Evolutionary conservation across 2,329 filamentous ascomycete genomes (phyloP).

Genomic region (Paraphoma chrysanthemicola): DNA sequence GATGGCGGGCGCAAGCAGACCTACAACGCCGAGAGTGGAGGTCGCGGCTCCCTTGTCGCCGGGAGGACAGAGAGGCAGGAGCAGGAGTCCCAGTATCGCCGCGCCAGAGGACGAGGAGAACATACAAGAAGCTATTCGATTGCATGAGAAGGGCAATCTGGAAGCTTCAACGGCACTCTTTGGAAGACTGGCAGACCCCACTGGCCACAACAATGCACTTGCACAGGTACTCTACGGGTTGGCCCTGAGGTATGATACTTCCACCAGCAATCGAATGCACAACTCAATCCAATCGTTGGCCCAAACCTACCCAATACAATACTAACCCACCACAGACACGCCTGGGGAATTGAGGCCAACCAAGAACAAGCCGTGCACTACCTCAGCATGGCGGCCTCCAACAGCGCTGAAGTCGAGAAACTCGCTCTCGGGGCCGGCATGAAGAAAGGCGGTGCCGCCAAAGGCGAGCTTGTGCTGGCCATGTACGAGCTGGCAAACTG

Average conservation of each 20-base stretch:
- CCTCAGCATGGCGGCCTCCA: constrained; percentile 86
- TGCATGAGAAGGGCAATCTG: constrained; percentile 86
- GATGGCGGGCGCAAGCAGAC: constrained; percentile 25
- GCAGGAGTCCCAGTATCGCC: constrained; percentile 46
- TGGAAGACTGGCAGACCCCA: constrained; percentile 79
- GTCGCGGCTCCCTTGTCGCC: constrained; percentile 21
- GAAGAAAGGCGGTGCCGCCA: constrained; percentile 91
- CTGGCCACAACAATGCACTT: constrained; percentile 87
- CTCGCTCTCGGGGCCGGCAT: constrained; percentile 84
- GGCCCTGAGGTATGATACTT: constrained; percentile 72
- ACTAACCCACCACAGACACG: constrained; percentile 68
- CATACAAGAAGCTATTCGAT: constrained; percentile 93
- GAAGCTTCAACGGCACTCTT: constrained; percentile 85
- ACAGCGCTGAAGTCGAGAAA: constrained; percentile 85
- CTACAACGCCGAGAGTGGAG: constrained; percentile 37
- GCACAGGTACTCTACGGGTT: constrained; percentile 96
- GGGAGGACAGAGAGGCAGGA: constrained; percentile 19
- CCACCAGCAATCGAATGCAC: background rate
- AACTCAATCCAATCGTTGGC: constrained; percentile 34
- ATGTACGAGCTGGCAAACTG: constrained; percentile 94
- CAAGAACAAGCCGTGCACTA: constrained; percentile 78
- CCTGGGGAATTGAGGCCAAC: constrained; percentile 85
- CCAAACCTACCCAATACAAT: constrained; percentile 17
- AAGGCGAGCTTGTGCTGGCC: constrained; percentile 93
- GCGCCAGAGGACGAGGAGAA: constrained; percentile 58